Evolutionary conservation across 2,329 filamentous ascomycete genomes (phyloP), one percentile per base, ranked within the genome.

Genomic region (Diplocarpon mali): DNA sequence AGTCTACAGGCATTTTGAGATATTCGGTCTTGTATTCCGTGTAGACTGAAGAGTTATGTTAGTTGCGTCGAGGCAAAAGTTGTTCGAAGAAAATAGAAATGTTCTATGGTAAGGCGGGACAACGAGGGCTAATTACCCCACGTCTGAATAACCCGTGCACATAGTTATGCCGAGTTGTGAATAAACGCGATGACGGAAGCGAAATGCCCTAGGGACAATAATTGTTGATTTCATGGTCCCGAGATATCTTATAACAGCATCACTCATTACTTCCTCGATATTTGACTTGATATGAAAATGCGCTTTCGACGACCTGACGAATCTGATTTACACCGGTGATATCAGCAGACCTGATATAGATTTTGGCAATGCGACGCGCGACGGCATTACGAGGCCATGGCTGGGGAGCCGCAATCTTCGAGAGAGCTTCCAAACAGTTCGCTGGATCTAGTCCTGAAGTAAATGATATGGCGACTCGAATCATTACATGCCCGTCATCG

Each of bases 1-100:
- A 84, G 59, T 83, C 75, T 51, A 83, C 70, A n/a, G 71, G 68
- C 72, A 76, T 76, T 34, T 24, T 34, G n/a, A 8, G 15, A 10
- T 27, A 24, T 24, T 24, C 7, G 20, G 7, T 7, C 20, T 24
- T 24, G 7, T 4, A 4, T 24, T 7, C 3, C 3, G 20, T 4
- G 7, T 24, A 24, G 7, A 24, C 20, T 3, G 4, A 7, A 7
- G 20, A 24, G 20, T 24, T 24, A 24, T 4, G 20, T 7, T 24
- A 24, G 7, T 24, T 24, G 20, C 20, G 20, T 24, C 20, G 3
- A n/a, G 3, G 20, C 20, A 7, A 55, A 58, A 49, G 51, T 57
- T 59, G 51, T 53, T 50, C n/a, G n/a, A 35, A 15, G 17, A n/a
- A 38, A 20, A 7, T 24, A 35, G 20, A 24, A 36, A 42, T 35